Evolutionary conservation across 495 filamentous ascomycete genomes (phyloP).

Genomic region (Durotheca rogersii): DNA sequence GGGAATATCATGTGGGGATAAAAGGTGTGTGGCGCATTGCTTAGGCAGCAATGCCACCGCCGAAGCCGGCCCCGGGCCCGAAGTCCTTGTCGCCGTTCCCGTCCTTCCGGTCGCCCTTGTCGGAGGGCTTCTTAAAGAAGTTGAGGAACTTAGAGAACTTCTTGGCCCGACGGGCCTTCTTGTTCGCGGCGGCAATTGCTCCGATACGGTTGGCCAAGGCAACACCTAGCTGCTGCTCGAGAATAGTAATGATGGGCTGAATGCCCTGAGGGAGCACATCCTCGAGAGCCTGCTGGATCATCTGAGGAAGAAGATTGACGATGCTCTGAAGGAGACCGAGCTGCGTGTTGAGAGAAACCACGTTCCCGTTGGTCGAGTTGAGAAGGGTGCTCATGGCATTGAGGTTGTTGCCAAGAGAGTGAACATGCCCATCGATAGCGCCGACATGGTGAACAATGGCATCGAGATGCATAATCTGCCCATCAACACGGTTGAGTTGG

Average conservation of each 20-base stretch:
- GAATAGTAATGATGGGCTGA: constrained; percentile 3
- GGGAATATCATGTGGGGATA: not conserved
- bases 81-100: no score
- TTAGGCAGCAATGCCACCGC: not conserved
- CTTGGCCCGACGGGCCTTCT: no score
- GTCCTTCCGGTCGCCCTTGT: not conserved
- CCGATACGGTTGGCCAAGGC: not conserved
- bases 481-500: not conserved
- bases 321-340: constrained; percentile 26
- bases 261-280: constrained; percentile 14
- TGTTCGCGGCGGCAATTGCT: no score
- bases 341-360: constrained; percentile 19
- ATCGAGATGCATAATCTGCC: constrained; percentile 24
- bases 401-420: constrained; percentile 33
- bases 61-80: no score
- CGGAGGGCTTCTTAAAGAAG: not conserved
- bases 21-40: no score
- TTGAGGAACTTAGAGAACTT: not conserved
- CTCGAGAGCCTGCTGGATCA: constrained; percentile 9
- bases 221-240: constrained; percentile 4
- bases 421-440: constrained; percentile 32
- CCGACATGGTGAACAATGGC: constrained; percentile 32
- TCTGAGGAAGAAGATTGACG: constrained; percentile 30
- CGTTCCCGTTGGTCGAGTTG: constrained; percentile 34
- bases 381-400: constrained; percentile 27